Conservation (phyloP, 148 eudicot genomes). For the Dysphania ambrosioides region DNA sequence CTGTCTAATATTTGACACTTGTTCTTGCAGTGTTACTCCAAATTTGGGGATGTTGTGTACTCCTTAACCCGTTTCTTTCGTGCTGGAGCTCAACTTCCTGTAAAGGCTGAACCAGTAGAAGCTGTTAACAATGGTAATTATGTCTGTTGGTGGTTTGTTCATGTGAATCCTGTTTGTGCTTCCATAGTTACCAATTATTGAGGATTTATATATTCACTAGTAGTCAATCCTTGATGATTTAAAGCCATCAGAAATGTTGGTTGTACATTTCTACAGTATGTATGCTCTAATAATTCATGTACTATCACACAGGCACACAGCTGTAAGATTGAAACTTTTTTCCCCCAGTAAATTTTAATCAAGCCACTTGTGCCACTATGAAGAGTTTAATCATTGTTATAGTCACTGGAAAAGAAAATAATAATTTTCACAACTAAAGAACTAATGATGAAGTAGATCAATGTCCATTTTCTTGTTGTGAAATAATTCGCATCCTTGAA, state of each 20-base stretch:
- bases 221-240: no score
- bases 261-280: not conserved
- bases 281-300: not conserved
- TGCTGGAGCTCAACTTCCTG: slow-evolving; percentile 51
- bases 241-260: not conserved
- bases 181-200: not conserved
- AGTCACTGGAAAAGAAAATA: no score
- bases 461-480: not conserved
- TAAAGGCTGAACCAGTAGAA: slow-evolving; percentile 41
- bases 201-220: no score
- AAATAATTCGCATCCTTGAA: not conserved
- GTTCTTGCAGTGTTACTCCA: slow-evolving; percentile 71
- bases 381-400: no score
- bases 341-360: not conserved
- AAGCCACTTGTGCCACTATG: not conserved
- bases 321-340: no score
- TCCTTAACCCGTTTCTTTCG: slow-evolving; percentile 92
- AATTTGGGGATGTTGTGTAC: slow-evolving; percentile 87
- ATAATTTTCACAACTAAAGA: not conserved
- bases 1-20: slow-evolving; percentile 8
- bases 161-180: slow-evolving; percentile 8
- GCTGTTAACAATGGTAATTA: slow-evolving; percentile 38
- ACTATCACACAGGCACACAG: not conserved
- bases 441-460: not conserved
- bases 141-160: slow-evolving; percentile 7